Base-by-base conservation (phyloP, 805 yeast genomes). In the Candida golubevii region DNA sequence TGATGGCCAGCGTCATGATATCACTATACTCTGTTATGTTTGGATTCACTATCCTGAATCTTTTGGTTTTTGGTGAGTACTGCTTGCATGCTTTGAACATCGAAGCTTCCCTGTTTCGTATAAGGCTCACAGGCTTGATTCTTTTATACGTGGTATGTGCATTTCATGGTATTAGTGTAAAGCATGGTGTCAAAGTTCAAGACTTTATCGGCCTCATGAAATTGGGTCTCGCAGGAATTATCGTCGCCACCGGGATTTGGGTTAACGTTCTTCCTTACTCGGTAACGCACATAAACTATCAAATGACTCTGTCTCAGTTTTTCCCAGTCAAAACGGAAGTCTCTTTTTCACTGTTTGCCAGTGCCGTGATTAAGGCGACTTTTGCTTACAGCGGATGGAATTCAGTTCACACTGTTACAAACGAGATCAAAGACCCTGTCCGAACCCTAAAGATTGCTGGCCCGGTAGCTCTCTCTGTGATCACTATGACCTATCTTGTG, bases 361-460 rank as follows among this genome's bases (percentile, higher is more conserved):
- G 77, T 38, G 83, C 83, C 0, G 69, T 80, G 26, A 70, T 80
- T 18, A 78, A 77, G 52, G 80, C 83, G 1, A 69, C 77, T 45
- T 82, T 78, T 63, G 76, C 83, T 5, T 79, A 73, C 49, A 70
- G 77, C 5, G 88, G 88, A 3, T 82, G 86, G 85, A 78, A 74
- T 50, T 62, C 76, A 7, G 80, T 80, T 8, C 85, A 80, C 54
- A 72, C 80, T 0, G 82, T 79, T 10, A 68, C 82, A 4, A 78
- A 80, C 38, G 88, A 82, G 54, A 75, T 82, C 32, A 73, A 75
- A 46, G 75, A 81, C 47, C 87, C 86, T 1, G 66, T 67, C 0
- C 62, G 76, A 29, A 80, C 85, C 1, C 66, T 81, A 42, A 78
- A 67, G 53, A 74, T 80, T 28, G 83, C 85, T 1, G 86, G 86